A percentile compares a stretch with the other conserved stretches of the same genome.
phyloP scores from a whole-genome alignment of 352 stramenopile genomes.

The Phytophthora macrochlamydospora region DNA sequence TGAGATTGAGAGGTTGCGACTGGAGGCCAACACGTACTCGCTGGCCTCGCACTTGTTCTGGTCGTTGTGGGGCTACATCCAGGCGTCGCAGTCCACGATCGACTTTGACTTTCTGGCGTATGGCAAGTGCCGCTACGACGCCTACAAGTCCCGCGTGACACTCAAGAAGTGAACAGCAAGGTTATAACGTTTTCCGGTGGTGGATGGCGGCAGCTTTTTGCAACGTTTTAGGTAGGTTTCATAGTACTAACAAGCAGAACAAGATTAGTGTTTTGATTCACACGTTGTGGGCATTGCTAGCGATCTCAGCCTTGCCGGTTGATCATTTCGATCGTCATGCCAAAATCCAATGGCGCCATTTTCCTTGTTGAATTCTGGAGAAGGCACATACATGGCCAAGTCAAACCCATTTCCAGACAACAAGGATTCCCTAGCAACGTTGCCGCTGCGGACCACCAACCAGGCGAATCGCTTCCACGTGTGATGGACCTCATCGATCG shows the following conservation, averaged over 20 bases:
- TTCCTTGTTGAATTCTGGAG: too few species aligned
- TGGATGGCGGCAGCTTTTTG: conserved; percentile 41
- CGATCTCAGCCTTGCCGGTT: too few species aligned
- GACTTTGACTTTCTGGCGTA: conserved; percentile 94
- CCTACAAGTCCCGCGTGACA: conserved; percentile 68
- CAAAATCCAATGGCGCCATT: too few species aligned
- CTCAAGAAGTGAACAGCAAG: conserved; percentile 39
- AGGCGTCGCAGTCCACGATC: conserved; percentile 88
- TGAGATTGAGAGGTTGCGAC: conserved; percentile 63
- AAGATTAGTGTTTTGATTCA: too few species aligned
- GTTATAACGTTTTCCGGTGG: conserved; percentile 38
- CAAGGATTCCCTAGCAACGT: too few species aligned
- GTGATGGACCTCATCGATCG: too few species aligned
- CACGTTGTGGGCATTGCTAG: too few species aligned
- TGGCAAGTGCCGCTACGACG: conserved; percentile 71
- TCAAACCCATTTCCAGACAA: too few species aligned
- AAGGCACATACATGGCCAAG: too few species aligned
- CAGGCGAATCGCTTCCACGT: too few species aligned
- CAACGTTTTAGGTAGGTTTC: conserved; percentile 14
- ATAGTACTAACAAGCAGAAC: background rate
- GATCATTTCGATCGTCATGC: too few species aligned
- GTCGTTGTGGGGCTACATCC: conserved; percentile 91
- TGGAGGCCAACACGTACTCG: conserved; percentile 85
- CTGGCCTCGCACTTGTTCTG: conserved; percentile 91
- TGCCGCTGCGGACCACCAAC: too few species aligned